phyloP scores from a whole-genome alignment of 441 rosid genomes.

The Erysimum cheiri region DNA sequence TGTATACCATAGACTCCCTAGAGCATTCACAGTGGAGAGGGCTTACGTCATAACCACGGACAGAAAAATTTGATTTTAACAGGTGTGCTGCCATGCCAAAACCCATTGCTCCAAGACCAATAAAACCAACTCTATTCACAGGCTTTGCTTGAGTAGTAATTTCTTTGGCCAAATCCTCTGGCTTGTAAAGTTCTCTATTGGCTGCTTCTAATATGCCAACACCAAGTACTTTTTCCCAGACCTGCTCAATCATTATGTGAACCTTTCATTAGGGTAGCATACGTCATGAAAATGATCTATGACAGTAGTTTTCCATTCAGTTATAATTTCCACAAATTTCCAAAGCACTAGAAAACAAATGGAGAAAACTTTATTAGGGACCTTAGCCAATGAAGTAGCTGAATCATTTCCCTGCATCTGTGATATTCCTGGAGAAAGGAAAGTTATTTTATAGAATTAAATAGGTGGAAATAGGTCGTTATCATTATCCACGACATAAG shows the following conservation, averaged over 20 bases:
- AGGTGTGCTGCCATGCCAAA: constrained; percentile 95
- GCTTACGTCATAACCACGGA: constrained; percentile 87
- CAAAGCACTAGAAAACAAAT: constrained; percentile 37
- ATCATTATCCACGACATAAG: constrained; percentile 14
- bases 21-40: constrained; percentile 19
- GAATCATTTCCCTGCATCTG: constrained; percentile 55
- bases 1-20: constrained; percentile 18
- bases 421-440: constrained; percentile 62
- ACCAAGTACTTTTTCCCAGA: constrained; percentile 75
- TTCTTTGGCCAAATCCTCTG: constrained; percentile 72
- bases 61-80: constrained; percentile 68
- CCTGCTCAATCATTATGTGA: constrained; percentile 48
- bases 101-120: constrained; percentile 99
- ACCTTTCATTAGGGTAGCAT: constrained; percentile 26
- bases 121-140: constrained; percentile 78
- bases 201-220: constrained; percentile 74
- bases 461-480: constrained; percentile 9
- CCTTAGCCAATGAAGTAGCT: constrained; percentile 67
- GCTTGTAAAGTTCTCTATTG: constrained; percentile 65
- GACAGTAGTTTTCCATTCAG: constrained; percentile 26
- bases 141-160: constrained; percentile 58
- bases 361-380: constrained; percentile 38
- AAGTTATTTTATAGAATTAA: constrained; percentile 34
- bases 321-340: constrained; percentile 19
- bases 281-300: constrained; percentile 8